Percentiles rank a stretch among this genome's conserved stretches.
Conservation (phyloP, 805 yeast genomes). For the Cyberlindnera maritima region DNA sequence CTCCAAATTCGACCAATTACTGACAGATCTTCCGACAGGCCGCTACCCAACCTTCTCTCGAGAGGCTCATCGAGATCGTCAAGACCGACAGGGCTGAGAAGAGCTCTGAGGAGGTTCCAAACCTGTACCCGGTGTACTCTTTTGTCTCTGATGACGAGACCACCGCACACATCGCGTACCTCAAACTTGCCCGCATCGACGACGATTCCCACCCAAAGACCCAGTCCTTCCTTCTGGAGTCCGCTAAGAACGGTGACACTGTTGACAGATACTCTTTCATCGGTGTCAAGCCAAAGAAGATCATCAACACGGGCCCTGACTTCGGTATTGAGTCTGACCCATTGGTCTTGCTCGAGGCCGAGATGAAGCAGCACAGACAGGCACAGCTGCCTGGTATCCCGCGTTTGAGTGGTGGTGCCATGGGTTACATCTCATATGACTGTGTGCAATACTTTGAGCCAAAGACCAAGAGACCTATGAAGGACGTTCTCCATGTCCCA, state of each 20-base stretch:
- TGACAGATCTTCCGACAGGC: constrained; percentile 7
- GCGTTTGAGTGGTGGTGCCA: constrained; percentile 88
- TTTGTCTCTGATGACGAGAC: constrained; percentile 72
- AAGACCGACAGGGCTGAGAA: constrained; percentile 32
- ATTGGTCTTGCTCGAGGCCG: constrained; percentile 66
- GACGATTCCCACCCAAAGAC: constrained; percentile 46
- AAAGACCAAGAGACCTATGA: constrained; percentile 66
- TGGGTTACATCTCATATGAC: constrained; percentile 94
- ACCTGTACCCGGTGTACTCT: constrained; percentile 79
- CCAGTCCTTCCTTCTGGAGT: constrained; percentile 81
- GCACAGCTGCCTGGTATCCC: constrained; percentile 83
- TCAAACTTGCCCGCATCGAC: constrained; percentile 68
- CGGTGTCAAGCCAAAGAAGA: constrained; percentile 80
- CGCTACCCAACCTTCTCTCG: constrained; percentile 50
- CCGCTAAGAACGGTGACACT: constrained; percentile 85
- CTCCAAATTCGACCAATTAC: no score
- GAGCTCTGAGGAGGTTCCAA: constrained; percentile 39
- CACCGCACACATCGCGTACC: constrained; percentile 88
- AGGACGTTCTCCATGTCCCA: constrained; percentile 82
- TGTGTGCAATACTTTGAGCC: constrained; percentile 98
- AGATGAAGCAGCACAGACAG: constrained; percentile 61
- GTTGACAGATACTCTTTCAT: constrained; percentile 89
- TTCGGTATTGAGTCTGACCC: constrained; percentile 68
- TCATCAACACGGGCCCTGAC: constrained; percentile 78
- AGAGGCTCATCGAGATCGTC: constrained; percentile 40